phyloP scores from a whole-genome alignment of 164 flowering plant species.

The Aristolochia contorta region DNA sequence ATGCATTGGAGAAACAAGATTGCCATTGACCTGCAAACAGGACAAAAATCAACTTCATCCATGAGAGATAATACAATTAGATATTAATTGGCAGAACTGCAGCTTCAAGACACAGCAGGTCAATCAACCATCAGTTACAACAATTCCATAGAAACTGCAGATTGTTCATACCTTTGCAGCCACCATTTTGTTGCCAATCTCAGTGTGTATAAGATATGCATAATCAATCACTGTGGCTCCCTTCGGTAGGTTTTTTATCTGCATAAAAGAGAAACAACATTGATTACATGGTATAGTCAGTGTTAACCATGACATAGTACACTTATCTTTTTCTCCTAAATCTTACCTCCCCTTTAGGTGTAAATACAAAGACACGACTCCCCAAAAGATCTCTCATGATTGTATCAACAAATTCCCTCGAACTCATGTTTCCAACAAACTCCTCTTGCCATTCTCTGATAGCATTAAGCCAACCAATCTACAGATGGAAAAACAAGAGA shows the following conservation, averaged over 20 bases:
- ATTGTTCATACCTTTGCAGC: conserved; percentile 80
- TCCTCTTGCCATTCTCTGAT: conserved; percentile 99
- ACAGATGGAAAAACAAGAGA: conserved; percentile 14
- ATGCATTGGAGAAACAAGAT: conserved; percentile 77
- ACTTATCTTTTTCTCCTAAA: not conserved
- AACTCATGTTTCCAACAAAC: conserved; percentile 98
- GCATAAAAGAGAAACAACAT: conserved; percentile 11
- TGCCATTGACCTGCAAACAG: conserved; percentile 85
- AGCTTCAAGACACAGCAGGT: no score
- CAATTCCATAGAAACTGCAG: not conserved
- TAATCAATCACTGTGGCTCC: conserved; percentile 96
- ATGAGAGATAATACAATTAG: no score
- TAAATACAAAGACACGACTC: conserved; percentile 94
- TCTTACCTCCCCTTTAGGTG: conserved; percentile 93
- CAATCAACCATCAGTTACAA: not conserved
- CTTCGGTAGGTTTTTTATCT: conserved; percentile 90
- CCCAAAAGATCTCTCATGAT: conserved; percentile 86
- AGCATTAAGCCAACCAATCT: conserved; percentile 99
- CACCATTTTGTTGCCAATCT: conserved; percentile 97
- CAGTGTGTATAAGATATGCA: conserved; percentile 97
- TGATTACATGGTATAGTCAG: conserved; percentile 3
- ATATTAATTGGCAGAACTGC: no score
- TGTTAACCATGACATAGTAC: not conserved
- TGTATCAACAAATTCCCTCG: conserved; percentile 96
- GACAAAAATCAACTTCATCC: conserved; percentile 1